phyloP scores from a whole-genome alignment of 352 stramenopile species.

The Phytophthora tubulina region DNA sequence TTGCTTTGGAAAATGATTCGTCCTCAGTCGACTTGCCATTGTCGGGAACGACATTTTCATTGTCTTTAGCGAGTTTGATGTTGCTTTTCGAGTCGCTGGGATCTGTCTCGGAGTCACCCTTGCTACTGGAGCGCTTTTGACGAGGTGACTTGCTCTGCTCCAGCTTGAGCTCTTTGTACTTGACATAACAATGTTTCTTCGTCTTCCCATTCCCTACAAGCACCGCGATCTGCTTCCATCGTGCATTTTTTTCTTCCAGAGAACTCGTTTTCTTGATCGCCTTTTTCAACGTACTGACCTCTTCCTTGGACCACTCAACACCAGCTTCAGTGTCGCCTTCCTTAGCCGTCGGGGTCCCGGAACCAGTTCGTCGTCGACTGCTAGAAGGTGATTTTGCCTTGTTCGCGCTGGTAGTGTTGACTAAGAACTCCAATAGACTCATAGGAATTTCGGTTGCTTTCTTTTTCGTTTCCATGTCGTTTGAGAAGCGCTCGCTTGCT shows the following conservation, averaged over 20 bases:
- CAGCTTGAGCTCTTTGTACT: conserved; percentile 87
- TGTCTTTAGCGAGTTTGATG: not conserved
- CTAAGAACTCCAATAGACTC: conserved; percentile 63
- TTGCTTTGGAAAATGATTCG: conserved; percentile 3
- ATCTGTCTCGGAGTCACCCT: conserved; percentile 6
- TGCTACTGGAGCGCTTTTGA: conserved; percentile 22
- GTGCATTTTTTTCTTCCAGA: conserved; percentile 75
- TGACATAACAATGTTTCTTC: conserved; percentile 88
- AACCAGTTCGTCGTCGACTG: conserved; percentile 12
- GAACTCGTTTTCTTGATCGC: conserved; percentile 75
- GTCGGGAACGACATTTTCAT: conserved; percentile 2
- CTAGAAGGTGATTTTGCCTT: conserved; percentile 13
- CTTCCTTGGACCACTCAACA: conserved; percentile 64
- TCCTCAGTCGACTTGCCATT: conserved; percentile 14
- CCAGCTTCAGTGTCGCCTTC: conserved; percentile 33
- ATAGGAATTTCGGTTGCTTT: conserved; percentile 13
- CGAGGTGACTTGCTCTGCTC: conserved; percentile 54
- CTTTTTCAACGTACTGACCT: conserved; percentile 67
- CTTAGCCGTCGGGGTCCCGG: conserved; percentile 13
- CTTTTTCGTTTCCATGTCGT: conserved; percentile 66
- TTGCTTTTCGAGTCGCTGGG: not conserved
- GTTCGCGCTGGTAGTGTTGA: conserved; percentile 37
- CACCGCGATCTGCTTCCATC: conserved; percentile 75
- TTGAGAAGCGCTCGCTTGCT: conserved; percentile 64
- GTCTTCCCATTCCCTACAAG: conserved; percentile 66